These are phyloP conservation scores for Ceratocystis diversiconidia DNA, from an alignment of 2,329 filamentous ascomycete species.

Conservation along the genomic window DNA sequence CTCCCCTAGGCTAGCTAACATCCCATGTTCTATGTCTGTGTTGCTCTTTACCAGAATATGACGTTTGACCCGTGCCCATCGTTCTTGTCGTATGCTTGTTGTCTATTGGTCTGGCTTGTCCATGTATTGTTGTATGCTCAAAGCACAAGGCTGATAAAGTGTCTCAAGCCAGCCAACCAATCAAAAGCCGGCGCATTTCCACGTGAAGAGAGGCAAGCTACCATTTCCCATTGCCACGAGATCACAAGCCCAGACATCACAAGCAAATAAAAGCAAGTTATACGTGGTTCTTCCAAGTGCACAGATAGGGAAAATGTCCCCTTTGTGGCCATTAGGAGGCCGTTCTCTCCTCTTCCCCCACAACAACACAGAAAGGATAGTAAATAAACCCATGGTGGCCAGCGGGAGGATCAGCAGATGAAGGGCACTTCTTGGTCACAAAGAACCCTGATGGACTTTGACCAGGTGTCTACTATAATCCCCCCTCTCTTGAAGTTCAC, in stretches of 20 bases:
- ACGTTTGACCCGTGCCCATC: neutral
- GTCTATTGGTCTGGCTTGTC: neutral
- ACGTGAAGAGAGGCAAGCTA: neutral
- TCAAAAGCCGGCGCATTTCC: neutral
- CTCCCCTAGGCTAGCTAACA: neutral
- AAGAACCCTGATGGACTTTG: constrained; percentile 2
- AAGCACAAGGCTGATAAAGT: neutral
- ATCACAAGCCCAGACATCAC: neutral
- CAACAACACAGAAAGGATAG: neutral
- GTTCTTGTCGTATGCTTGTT: neutral
- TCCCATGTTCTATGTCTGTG: neutral
- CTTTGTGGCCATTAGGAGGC: neutral
- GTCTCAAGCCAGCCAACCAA: neutral
- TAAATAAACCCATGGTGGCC: neutral
- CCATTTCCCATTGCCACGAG: neutral
- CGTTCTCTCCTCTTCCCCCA: neutral
- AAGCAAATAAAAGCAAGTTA: neutral
- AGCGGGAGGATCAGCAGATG: neutral
- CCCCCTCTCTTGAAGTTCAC: neutral
- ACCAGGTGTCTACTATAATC: neutral
- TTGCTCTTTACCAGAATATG: neutral
- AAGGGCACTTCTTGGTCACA: neutral
- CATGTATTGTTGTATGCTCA: neutral
- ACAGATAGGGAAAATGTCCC: neutral
- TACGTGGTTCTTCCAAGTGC: neutral